Conservation (phyloP, 768 basidiomycete genomes). For the Auricularia cornea region DNA sequence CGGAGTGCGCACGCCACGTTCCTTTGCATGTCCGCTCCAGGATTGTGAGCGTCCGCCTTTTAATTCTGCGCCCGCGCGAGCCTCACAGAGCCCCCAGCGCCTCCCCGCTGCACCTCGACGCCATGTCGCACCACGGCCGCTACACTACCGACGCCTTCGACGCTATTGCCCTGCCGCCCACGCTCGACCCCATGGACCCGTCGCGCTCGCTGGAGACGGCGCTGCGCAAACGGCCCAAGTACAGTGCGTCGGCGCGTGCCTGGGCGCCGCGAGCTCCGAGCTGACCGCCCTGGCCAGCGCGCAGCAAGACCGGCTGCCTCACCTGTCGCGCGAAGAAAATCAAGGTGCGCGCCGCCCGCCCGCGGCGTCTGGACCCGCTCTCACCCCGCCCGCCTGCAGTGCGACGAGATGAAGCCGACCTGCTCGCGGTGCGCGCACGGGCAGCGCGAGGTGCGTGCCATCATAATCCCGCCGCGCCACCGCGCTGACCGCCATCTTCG, state of each 20-base stretch:
- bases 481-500: conserved; percentile 1
- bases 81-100: neutral
- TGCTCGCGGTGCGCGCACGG: conserved; percentile 84
- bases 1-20: neutral
- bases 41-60: neutral
- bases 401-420: conserved; percentile 83
- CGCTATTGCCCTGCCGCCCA: neutral
- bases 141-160: neutral
- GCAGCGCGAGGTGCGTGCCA: conserved; percentile 61
- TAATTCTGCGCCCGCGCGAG: neutral
- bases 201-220: neutral
- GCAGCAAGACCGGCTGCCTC: conserved; percentile 90
- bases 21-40: neutral
- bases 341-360: conserved; percentile 48
- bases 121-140: neutral
- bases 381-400: conserved; percentile 37
- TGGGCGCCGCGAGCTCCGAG: neutral
- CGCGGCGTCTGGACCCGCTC: conserved; percentile 4
- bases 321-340: conserved; percentile 94
- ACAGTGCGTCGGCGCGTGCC: neutral
- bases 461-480: neutral
- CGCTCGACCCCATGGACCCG: neutral
- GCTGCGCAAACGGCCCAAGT: neutral
- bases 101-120: neutral
- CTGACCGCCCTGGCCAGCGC: conserved; percentile 23